phyloP scores from a whole-genome alignment of 305 asterid species.

The Solanum hybrid region DNA sequence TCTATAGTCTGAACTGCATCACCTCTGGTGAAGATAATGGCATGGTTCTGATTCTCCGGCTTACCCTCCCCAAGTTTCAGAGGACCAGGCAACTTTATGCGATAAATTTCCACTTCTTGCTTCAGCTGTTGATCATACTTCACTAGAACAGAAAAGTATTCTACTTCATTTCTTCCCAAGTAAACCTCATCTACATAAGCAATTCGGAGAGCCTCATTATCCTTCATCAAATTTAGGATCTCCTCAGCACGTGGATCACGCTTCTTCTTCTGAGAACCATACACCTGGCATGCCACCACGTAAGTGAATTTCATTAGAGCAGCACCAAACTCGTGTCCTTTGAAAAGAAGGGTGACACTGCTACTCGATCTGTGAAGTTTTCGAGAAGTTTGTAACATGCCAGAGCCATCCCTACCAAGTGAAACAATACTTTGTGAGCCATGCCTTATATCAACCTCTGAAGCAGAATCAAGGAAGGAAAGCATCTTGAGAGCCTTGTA shows the following conservation, averaged over 20 bases:
- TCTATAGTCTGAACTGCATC: constrained; percentile 94
- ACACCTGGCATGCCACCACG: constrained; percentile 89
- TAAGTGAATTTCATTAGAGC: constrained; percentile 85
- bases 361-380: constrained; percentile 61
- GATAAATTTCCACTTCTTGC: constrained; percentile 79
- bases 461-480: constrained; percentile 79
- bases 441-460: constrained; percentile 75
- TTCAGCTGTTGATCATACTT: constrained; percentile 69
- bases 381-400: constrained; percentile 20
- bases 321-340: constrained; percentile 67
- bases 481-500: constrained; percentile 90
- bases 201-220: constrained; percentile 86
- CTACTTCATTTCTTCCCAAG: constrained; percentile 68
- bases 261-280: constrained; percentile 69
- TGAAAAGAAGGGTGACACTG: constrained; percentile 59
- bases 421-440: constrained; percentile 54
- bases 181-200: constrained; percentile 86
- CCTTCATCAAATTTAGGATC: constrained; percentile 65
- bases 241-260: constrained; percentile 91
- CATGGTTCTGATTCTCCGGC: constrained; percentile 98
- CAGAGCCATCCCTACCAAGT: constrained; percentile 20
- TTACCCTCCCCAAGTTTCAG: constrained; percentile 96
- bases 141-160: constrained; percentile 82
- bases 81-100: constrained; percentile 83
- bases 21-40: constrained; percentile 89